Conservation (phyloP, 2,329 filamentous ascomycete species). For the Aspergillus sp. region DNA sequence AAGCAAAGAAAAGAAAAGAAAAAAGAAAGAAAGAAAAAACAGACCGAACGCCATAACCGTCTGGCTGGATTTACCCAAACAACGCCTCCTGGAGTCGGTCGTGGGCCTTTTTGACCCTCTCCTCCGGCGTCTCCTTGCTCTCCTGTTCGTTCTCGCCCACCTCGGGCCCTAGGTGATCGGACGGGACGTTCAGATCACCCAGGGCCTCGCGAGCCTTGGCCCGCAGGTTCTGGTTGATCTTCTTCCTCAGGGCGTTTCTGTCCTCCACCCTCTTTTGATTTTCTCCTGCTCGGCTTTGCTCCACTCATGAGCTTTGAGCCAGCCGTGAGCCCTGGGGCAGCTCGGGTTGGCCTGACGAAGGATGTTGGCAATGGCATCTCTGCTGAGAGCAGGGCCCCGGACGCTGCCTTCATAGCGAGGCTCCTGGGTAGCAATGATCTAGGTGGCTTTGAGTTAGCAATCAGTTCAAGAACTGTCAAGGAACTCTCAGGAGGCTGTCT, state of each 20-base stretch:
- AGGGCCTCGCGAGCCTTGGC: slow-evolving; percentile 2
- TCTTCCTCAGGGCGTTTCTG: slow-evolving; percentile 6
- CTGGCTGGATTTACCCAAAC: background rate
- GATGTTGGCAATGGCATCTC: slow-evolving; percentile 13
- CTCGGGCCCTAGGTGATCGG: background rate
- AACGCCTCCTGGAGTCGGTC: slow-evolving; percentile 12
- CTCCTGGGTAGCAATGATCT: background rate
- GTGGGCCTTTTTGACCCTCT: slow-evolving; percentile 7
- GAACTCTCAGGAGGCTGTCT: too few species aligned
- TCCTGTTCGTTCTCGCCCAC: background rate
- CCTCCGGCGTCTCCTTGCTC: background rate
- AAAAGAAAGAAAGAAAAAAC: background rate
- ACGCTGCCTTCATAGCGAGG: slow-evolving; percentile 1
- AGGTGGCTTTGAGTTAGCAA: background rate
- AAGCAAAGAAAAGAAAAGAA: too few species aligned
- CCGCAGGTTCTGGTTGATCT: slow-evolving; percentile 4
- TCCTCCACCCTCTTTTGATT: slow-evolving; percentile 3
- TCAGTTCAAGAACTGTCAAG: too few species aligned
- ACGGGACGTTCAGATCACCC: background rate
- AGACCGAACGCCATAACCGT: background rate
- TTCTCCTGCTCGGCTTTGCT: slow-evolving; percentile 4
- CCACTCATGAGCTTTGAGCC: slow-evolving; percentile 13
- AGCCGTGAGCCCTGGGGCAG: slow-evolving; percentile 14
- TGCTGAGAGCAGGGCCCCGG: slow-evolving; percentile 4
- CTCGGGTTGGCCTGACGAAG: slow-evolving; percentile 11